Base-by-base conservation (phyloP, 2,329 filamentous ascomycete species). In the Cadophora sp. region DNA sequence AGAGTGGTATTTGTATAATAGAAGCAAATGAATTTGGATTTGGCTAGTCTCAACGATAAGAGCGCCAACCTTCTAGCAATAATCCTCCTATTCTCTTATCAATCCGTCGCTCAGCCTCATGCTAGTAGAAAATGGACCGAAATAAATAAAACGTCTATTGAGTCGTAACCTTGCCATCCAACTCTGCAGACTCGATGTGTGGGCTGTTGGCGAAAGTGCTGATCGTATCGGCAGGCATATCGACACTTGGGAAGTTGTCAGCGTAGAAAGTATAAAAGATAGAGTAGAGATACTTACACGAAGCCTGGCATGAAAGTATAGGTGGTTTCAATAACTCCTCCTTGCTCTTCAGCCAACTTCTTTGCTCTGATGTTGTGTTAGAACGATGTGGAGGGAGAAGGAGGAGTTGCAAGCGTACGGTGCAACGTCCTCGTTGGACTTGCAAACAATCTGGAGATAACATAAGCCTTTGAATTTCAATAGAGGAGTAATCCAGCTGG, bases 221-320 rank as follows among this genome's bases (percentile, higher is more conserved):
- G 66, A 97, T 82, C 18, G 85, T 81, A 76, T 90, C 91, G 14
- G 88, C 83, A 33, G 88, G 87, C 79, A 92, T 93, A 66, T 87
- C 83, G 75, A 94, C 93, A 60, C 94, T 97, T 68, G 36, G 8
- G 18, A 27, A 3, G 0, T 36, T 13, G 14, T 20, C n/a, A 51
- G 20, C 14, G 5, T 48, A 22, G 27, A 33, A 30, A 51, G 22
- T 58, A 8, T 0, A 41, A 1, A 6, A 1, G 55, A 20, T 16
- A 48, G 18, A 45, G 22, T 27, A 24, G 11, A 27, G 18, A n/a
- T 41, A 84, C 92, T 73, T 88, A 97, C 95, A 92, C 90, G 83
- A 97, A 97, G 66, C 91, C 94, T 45, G 66, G 83, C 95, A 96
- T 85, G 97, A 94, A 74, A 68, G 82, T 90, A 84, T 93, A 97